Evolutionary conservation across 2,329 filamentous ascomycete species (phyloP).

Genomic region (Chrysoporthe austroafricana): DNA sequence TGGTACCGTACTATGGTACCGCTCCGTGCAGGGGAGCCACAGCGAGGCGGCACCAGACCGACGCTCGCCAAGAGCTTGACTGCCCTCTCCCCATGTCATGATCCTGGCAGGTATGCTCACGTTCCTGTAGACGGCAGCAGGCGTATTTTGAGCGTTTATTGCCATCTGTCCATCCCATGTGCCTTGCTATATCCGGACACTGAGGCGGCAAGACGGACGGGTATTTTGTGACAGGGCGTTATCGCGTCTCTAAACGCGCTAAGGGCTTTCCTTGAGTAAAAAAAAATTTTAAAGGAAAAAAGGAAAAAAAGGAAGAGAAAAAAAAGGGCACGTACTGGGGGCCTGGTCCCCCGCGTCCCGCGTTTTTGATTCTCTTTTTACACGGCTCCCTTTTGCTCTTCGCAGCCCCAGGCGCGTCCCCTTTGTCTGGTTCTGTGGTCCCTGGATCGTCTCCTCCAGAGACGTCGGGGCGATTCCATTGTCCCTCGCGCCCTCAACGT

Average conservation of each 20-base stretch:
- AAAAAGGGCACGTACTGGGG: slow-evolving; percentile 1
- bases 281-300: too few relatives aligned
- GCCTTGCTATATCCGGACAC: neutral
- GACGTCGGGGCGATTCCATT: neutral
- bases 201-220: neutral
- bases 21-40: too few relatives aligned
- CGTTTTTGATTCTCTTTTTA: neutral
- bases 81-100: too few relatives aligned
- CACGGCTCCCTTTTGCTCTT: neutral
- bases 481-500: neutral
- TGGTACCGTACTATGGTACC: too few relatives aligned
- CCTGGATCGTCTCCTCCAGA: neutral
- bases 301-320: neutral
- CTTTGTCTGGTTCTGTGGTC: neutral
- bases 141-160: too few relatives aligned
- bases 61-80: too few relatives aligned
- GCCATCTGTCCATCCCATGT: too few relatives aligned
- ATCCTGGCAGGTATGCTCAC: too few relatives aligned
- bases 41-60: too few relatives aligned
- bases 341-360: neutral
- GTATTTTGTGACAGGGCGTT: neutral
- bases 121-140: too few relatives aligned
- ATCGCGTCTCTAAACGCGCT: slow-evolving; percentile 17
- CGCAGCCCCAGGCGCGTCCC: neutral
- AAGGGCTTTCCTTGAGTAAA: neutral